Evolutionary conservation across 1,139 yeast genomes (phyloP), one percentile per base, ranked within the genome.

Genomic region (Candida albicans): DNA sequence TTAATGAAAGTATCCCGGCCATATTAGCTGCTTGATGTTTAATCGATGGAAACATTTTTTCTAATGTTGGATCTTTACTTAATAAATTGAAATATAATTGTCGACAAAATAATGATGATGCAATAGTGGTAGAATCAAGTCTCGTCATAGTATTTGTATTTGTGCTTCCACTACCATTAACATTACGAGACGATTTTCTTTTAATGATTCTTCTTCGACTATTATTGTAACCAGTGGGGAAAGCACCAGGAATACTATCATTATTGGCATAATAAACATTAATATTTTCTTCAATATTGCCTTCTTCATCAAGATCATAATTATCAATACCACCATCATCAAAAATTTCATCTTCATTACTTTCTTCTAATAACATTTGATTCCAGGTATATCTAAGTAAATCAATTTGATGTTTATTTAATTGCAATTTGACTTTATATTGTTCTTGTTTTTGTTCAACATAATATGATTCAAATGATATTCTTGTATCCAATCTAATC

Each of bases 1-100:
- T 83, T 41, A 80, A 70, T n/a, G 84, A 72, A 57, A 84, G 59
- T n/a, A 84, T 88, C 3, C 93, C 93, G 0, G 95, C 90, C 69
- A 87, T 84, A 14, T 91, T 79, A 8, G 81, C 79, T 0, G 95
- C 90, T 64, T 84, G 89, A 52, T 82, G 85, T 51, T 76, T 77
- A 50, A 83, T 77, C 12, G 83, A 77, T 0, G 90, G 89, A 59
- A 82, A 83, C 55, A 79, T 59, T 34, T 67, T 68, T 52, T 81
- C 84, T 46, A 84, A 67, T 27, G 65, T 64, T 1, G 82, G 75
- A 51, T 76, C 78, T 73, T 77, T 77, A 5, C 72, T 61, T 35
- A 84, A 63, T 47, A 83, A 59, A 58, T 82, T 84, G 40, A 77
- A 72, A 61, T 82, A 84, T 53, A 82, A 74, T 61, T 82, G 88